Evolutionary conservation across 768 basidiomycete genomes (phyloP).

Genomic region (Suillus sp.): DNA sequence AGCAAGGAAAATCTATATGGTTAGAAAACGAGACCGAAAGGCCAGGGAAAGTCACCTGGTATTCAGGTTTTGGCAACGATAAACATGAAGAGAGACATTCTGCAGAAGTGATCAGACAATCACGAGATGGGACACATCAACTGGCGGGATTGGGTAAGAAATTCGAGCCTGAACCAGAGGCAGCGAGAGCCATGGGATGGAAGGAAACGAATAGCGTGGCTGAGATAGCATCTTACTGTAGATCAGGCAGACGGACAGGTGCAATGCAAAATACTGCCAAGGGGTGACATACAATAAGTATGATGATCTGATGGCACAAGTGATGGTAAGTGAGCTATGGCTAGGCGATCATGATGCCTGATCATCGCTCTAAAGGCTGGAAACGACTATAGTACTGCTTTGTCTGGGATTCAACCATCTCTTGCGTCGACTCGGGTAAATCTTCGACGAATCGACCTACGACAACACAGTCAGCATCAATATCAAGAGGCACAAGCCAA

Average conservation of each 20-base stretch:
- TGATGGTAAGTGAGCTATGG: conserved; percentile 8
- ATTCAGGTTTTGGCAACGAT: conserved; percentile 44
- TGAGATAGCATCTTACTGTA: conserved; percentile 1
- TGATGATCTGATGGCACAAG: conserved; percentile 13
- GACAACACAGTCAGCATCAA: conserved; percentile 6
- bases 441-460: conserved; percentile 81
- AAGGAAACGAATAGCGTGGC: not conserved
- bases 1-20: conserved; percentile 44
- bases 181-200: not conserved
- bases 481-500: conserved; percentile 6
- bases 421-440: conserved; percentile 92
- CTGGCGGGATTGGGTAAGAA: no score
- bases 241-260: not conserved
- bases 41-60: conserved; percentile 37
- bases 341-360: not conserved
- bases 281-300: not conserved
- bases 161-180: not conserved
- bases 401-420: conserved; percentile 82
- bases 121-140: conserved; percentile 8
- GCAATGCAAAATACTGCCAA: not conserved
- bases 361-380: conserved; percentile 54
- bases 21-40: not conserved
- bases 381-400: conserved; percentile 88
- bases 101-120: conserved; percentile 21
- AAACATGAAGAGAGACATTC: conserved; percentile 38